Evolutionary conservation across 23 red algal genomes (phyloP).

Genomic region (Chondrus crispus): DNA sequence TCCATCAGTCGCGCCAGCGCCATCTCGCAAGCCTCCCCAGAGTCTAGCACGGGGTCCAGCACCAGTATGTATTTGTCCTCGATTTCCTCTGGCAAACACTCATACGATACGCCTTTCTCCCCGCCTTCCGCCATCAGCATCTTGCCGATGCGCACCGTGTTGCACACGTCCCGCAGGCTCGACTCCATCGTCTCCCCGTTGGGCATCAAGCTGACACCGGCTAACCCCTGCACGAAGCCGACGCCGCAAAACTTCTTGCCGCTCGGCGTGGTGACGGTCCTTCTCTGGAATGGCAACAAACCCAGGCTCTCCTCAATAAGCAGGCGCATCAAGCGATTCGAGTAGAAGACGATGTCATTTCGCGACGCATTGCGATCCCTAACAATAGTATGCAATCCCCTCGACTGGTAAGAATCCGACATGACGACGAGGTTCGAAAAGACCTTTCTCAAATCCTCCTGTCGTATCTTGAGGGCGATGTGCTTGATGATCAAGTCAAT

Average conservation of each 20-base stretch:
- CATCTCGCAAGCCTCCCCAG: slow-evolving; percentile 58
- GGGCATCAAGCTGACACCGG: slow-evolving; percentile 77
- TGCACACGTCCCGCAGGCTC: slow-evolving; percentile 75
- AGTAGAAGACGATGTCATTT: slow-evolving; percentile 97
- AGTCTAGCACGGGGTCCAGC: slow-evolving; percentile 89
- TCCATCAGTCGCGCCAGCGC: slow-evolving; percentile 64
- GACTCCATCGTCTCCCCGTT: slow-evolving; percentile 91
- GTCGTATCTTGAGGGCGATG: slow-evolving; percentile 86
- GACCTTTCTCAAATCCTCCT: slow-evolving; percentile 82
- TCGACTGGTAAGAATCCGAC: slow-evolving; percentile 77
- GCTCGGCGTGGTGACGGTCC: slow-evolving; percentile 73
- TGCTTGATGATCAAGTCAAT: slow-evolving; percentile 99
- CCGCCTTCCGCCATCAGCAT: slow-evolving; percentile 57
- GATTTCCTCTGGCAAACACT: slow-evolving; percentile 56
- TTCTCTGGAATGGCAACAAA: slow-evolving; percentile 85
- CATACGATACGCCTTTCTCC: slow-evolving; percentile 55
- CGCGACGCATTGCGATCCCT: slow-evolving; percentile 53
- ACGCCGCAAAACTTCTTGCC: slow-evolving; percentile 83
- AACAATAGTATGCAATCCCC: slow-evolving; percentile 91
- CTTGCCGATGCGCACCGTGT: slow-evolving; percentile 85
- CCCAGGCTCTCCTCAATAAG: slow-evolving; percentile 84
- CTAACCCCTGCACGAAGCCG: slow-evolving; percentile 60
- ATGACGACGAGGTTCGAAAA: slow-evolving; percentile 83
- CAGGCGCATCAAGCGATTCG: slow-evolving; percentile 90
- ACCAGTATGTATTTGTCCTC: slow-evolving; percentile 67